Percentiles rank a stretch among this genome's conserved stretches.
Conservation (phyloP, 192 early-diverging fungal genomes). For the Rhizophagus clarus region DNA sequence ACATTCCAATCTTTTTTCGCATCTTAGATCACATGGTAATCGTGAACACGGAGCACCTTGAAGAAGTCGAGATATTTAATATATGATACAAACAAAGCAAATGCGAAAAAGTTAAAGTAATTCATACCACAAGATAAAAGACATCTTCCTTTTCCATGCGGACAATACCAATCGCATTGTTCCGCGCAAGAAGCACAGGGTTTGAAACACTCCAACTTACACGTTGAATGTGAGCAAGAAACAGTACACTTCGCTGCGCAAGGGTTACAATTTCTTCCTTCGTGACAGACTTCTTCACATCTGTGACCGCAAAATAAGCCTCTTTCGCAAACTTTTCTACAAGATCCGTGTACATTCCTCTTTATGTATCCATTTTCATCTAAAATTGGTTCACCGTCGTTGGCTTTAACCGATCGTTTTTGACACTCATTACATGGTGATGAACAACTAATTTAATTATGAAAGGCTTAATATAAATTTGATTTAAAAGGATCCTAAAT, state of each 20-base stretch:
- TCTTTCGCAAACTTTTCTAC: slow-evolving; percentile 10
- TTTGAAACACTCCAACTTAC: slow-evolving; percentile 41
- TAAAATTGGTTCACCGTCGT: neutral
- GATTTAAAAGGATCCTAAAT: neutral
- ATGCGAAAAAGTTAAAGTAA: neutral
- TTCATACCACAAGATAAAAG: slow-evolving; percentile 40
- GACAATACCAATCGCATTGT: slow-evolving; percentile 53
- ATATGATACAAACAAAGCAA: neutral
- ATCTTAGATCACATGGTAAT: slow-evolving; percentile 60
- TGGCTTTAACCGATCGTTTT: neutral
- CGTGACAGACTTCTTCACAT: slow-evolving; percentile 29
- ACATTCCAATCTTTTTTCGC: slow-evolving; percentile 47
- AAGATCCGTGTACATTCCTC: slow-evolving; percentile 20
- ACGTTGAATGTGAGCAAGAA: slow-evolving; percentile 46
- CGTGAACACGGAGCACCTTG: slow-evolving; percentile 55
- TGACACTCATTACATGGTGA: slow-evolving; percentile 46
- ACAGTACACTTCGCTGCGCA: slow-evolving; percentile 45
- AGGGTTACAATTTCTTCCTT: slow-evolving; percentile 31
- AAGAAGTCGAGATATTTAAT: neutral
- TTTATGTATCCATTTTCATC: neutral
- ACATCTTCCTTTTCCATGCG: slow-evolving; percentile 49
- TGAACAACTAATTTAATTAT: slow-evolving; percentile 31
- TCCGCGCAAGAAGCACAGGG: slow-evolving; percentile 51
- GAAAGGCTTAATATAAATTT: neutral
- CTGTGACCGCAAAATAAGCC: slow-evolving; percentile 41